These are phyloP conservation scores for Lichtheimia ramosa DNA, from an alignment of 371 early-diverging fungal species.

Conservation along the genomic window DNA sequence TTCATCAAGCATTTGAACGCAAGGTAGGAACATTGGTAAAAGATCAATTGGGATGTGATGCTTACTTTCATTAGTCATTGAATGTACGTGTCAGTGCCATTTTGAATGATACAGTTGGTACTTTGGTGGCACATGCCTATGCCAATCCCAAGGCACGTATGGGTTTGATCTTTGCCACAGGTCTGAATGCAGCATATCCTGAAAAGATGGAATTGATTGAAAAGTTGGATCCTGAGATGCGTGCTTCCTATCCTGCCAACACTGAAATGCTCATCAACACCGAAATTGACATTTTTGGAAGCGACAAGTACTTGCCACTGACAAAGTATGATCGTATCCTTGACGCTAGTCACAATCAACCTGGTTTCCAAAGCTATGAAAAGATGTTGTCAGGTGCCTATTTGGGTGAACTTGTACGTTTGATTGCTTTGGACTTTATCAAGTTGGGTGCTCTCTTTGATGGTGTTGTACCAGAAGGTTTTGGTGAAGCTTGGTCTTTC, in stretches of 20 bases:
- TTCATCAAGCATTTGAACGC: conserved; percentile 74
- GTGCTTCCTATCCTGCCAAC: conserved; percentile 30
- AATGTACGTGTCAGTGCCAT: conserved; percentile 76
- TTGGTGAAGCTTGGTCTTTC: conserved; percentile 64
- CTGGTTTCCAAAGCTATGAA: conserved; percentile 79
- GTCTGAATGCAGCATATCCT: conserved; percentile 90
- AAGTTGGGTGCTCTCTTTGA: conserved; percentile 65
- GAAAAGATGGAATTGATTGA: conserved; percentile 69
- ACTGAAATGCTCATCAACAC: conserved; percentile 86
- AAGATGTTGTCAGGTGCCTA: conserved; percentile 92
- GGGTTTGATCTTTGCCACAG: conserved; percentile 91
- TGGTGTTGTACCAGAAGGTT: conserved; percentile 57
- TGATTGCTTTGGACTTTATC: conserved; percentile 70
- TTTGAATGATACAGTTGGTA: conserved; percentile 93
- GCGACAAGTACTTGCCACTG: conserved; percentile 70
- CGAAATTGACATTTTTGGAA: conserved; percentile 79
- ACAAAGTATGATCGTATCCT: conserved; percentile 77
- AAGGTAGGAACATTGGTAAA: no score
- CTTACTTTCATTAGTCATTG: conserved; percentile 30
- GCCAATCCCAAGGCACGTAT: conserved; percentile 72
- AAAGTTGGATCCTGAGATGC: conserved; percentile 50
- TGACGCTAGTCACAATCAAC: conserved; percentile 71
- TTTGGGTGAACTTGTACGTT: conserved; percentile 85
- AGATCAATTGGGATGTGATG: no score
- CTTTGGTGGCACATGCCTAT: conserved; percentile 85